Base-by-base conservation (phyloP, 345 rosid genomes). In the Bruguiera sexangula region DNA sequence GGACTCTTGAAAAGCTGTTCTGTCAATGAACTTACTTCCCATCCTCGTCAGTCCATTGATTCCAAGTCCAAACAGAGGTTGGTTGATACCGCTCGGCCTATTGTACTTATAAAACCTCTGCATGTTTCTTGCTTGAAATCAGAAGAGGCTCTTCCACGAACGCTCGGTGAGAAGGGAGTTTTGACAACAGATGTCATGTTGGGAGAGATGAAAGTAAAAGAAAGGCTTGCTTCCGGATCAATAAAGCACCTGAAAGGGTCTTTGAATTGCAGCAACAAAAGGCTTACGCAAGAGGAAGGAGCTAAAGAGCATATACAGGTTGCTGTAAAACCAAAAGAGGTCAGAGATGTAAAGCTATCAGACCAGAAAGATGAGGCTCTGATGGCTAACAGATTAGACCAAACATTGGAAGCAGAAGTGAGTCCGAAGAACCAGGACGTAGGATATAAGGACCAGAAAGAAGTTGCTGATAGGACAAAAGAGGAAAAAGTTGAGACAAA, bases 71-170 rank as follows among this genome's bases (percentile, higher is more conserved):
- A 46, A 60, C 72, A 72, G 70, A 81, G 70, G 57, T 80, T 64
- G 11, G 32, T 52, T 62, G 68, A 79, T 65, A 67, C 74, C 62
- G 57, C 27, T 19, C 73, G 85, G 31, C 88, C 90, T 10, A 87
- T 89, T 61, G 88, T 90, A 34, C 87, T 90, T 22, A 87, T 89
- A 30, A 94, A 78, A 74, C 89, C 96, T 52, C 58, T 76, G 66
- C 73, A 50, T 66, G 71, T 16, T 69, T 75, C 72, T 26, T 39
- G 56, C 55, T 62, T 60, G 29, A 68, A 75, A 62, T 46, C 73
- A 36, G 73, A 82, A 61, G 79, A 79, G 53, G 57, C 71, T 29
- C 30, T 57, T 58, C 48, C 24, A 16, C 73, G 74, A 8, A 37
- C 30, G 26, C 75, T 55, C 74, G 16, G 39, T 60, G 76, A 76